Evolutionary conservation across 73 alveolate genomes (phyloP).

Genomic region (Effrenium voratum): DNA sequence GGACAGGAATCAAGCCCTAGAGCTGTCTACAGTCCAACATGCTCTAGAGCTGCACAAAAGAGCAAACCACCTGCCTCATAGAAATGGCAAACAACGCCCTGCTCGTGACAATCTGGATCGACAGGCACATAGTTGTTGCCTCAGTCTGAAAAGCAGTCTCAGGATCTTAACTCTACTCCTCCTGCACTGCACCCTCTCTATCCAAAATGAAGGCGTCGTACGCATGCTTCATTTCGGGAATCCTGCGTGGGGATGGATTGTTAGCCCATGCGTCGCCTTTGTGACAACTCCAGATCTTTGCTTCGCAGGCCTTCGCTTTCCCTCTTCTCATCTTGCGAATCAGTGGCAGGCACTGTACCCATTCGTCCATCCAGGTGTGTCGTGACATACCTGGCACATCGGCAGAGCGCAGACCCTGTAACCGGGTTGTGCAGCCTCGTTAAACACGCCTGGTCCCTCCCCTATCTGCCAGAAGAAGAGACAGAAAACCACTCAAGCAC

Average conservation of each 20-base stretch:
- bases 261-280: background rate
- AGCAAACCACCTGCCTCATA: slow-evolving; percentile 15
- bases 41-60: too few species aligned
- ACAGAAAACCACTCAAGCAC: too few species aligned
- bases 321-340: background rate
- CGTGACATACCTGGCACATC: slow-evolving; percentile 62
- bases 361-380: slow-evolving; percentile 78
- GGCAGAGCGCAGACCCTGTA: too few species aligned
- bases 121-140: slow-evolving; percentile 91
- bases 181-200: background rate
- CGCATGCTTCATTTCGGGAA: background rate
- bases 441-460: too few species aligned
- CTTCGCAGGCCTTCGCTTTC: background rate
- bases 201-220: background rate
- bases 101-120: slow-evolving; percentile 85
- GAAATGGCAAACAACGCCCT: slow-evolving; percentile 85
- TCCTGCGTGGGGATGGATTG: background rate
- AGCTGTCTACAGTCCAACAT: background rate
- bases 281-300: background rate
- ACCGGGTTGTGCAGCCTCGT: too few species aligned
- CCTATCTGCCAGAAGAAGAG: too few species aligned
- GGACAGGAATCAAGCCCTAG: too few species aligned
- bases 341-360: slow-evolving; percentile 80
- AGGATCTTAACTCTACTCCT: background rate
- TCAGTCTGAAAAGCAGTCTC: background rate